Evolutionary conservation across 164 flowering plant genomes (phyloP).

Genomic region (Nymphaea thermarum): DNA sequence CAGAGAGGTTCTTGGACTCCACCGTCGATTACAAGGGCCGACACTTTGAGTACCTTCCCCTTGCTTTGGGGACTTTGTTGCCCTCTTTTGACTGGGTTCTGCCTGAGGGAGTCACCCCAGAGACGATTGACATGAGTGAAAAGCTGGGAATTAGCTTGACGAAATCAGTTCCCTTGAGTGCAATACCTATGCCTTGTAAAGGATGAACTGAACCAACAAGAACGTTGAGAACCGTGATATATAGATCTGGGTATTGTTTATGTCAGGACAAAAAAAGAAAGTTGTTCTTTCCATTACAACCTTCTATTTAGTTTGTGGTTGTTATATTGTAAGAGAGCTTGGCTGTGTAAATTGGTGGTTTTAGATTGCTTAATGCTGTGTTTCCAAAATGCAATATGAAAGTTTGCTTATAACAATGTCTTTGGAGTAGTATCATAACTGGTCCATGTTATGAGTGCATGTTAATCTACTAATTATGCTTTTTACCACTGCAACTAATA

Average conservation of each 20-base stretch:
- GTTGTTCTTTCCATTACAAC: too few species aligned
- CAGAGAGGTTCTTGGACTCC: conserved; percentile 4
- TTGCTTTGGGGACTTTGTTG: not conserved
- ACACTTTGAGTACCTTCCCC: not conserved
- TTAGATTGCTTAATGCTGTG: not conserved
- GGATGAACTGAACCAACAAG: not conserved
- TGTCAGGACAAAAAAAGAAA: not conserved
- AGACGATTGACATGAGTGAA: conserved; percentile 1
- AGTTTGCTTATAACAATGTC: too few species aligned
- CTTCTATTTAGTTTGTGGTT: too few species aligned
- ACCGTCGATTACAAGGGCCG: conserved; percentile 3
- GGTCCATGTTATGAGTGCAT: too few species aligned
- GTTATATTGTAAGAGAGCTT: not conserved
- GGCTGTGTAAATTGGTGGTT: not conserved
- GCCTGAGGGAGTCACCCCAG: not conserved
- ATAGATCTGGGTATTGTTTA: not conserved
- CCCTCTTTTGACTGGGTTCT: conserved; percentile 3
- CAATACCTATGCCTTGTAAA: conserved; percentile 1
- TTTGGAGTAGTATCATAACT: too few species aligned
- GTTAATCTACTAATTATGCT: too few species aligned
- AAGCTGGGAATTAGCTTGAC: not conserved
- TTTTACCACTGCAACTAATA: too few species aligned
- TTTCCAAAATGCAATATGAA: too few species aligned
- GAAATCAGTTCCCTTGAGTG: not conserved
- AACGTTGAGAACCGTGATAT: not conserved